A percentile compares a stretch with the other conserved stretches of the same genome.
phyloP scores from a whole-genome alignment of 768 basidiomycete genomes.

The Kwoniella europaea region DNA sequence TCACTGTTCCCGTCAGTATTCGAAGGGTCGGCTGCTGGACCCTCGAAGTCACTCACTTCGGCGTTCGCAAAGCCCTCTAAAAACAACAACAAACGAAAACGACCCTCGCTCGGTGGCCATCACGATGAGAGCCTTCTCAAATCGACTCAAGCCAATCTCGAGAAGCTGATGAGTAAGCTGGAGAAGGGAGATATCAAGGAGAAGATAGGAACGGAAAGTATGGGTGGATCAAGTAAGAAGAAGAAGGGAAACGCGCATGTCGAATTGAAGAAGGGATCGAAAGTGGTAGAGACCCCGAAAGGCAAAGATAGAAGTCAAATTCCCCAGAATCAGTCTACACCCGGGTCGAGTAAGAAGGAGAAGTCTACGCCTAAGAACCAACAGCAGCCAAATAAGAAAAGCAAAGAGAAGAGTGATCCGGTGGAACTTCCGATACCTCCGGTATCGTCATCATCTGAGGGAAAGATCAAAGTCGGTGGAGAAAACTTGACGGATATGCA shows the following conservation, averaged over 20 bases:
- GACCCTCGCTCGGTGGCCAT: slow-evolving; percentile 27
- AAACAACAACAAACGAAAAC: slow-evolving; percentile 42
- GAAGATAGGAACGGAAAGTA: slow-evolving; percentile 31
- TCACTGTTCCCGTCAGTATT: slow-evolving; percentile 50
- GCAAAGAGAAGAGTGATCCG: slow-evolving; percentile 18
- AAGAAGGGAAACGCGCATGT: slow-evolving; percentile 14
- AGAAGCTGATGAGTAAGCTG: slow-evolving; percentile 52
- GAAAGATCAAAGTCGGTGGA: slow-evolving; percentile 24
- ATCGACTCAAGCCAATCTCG: slow-evolving; percentile 48
- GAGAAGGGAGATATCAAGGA: slow-evolving; percentile 39
- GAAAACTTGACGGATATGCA: slow-evolving; percentile 72
- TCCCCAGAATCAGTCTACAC: slow-evolving; percentile 2
- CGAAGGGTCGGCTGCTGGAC: slow-evolving; percentile 31
- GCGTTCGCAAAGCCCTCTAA: slow-evolving; percentile 6
- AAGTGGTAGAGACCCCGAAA: slow-evolving; percentile 6
- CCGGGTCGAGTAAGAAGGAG: slow-evolving; percentile 4
- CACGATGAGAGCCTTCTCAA: slow-evolving; percentile 28
- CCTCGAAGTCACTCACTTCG: slow-evolving; percentile 20
- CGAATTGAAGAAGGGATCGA: slow-evolving; percentile 1
- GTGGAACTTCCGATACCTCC: slow-evolving; percentile 39
- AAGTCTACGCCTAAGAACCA: neutral
- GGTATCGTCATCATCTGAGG: neutral
- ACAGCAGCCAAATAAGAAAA: slow-evolving; percentile 4
- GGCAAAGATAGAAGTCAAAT: slow-evolving; percentile 9
- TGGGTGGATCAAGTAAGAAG: slow-evolving; percentile 35